Base-by-base conservation (phyloP, 768 basidiomycete genomes). In the Macrolepiota fuliginosa region DNA sequence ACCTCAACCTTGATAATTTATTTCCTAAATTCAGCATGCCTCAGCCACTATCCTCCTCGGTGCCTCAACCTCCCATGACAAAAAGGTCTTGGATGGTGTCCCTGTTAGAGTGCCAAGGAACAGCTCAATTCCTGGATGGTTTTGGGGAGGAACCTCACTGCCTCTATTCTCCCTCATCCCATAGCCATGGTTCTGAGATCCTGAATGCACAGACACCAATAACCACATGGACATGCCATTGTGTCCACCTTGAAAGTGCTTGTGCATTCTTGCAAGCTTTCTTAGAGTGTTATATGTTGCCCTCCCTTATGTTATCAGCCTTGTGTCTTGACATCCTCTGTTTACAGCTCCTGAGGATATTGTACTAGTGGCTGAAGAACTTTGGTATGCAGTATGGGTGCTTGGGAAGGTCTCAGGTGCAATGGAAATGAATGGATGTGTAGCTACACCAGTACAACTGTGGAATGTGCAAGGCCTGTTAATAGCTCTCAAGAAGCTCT, bases 341-440 rank as follows among this genome's bases (percentile, higher is more conserved):
- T 54, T 12, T 12, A 35, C 68, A 88, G 88, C 82, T 9, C 67
- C 82, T 1, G 79, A 83, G 19, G 91, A 94, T 63, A 76, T 95
- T 4, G 92, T 95, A 6, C 70, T 91, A 11, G 92, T 84, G 4
- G 93, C 93, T 0, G 94, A 96, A 71, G 92, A 94, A 69, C 79
- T 96, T 24, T 85, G 94, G 24, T 93, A 94, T 69, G 94, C 93
- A 1, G 87, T 89, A 0, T 83, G 84, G 62, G 88, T 92, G 4
- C 82, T 96, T 17, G 94, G 92, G 1, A 84, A 86, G 61, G 86
- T 96, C 19, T 87, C 89, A 1, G 94, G 94, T 3, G 69, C 81
- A 7, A 88, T 96, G 58, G 88, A 88, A n/a, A n/a, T n/a, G n/a
- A n/a, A n/a, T n/a, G n/a, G n/a, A n/a, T n/a, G n/a, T n/a, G n/a